Evolutionary conservation across 805 yeast genomes (phyloP).

Genomic region (Saccharomyces eubayanus): DNA sequence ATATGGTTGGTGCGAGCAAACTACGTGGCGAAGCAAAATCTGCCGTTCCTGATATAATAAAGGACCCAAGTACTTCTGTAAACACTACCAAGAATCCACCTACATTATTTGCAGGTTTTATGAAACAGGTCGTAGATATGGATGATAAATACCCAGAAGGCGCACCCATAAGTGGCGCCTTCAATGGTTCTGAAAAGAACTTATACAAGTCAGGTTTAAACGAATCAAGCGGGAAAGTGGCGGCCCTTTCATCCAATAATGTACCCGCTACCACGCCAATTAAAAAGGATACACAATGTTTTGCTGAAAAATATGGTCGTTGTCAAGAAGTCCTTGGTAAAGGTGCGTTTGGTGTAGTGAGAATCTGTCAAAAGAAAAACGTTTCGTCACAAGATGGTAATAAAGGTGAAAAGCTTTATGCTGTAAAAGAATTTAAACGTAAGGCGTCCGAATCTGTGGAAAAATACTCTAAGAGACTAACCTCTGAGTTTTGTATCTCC

Average conservation of each 20-base stretch:
- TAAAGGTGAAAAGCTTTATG: conserved; percentile 49
- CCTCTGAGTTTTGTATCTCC: conserved; percentile 76
- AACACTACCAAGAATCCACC: conserved; percentile 42
- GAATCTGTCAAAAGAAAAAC: conserved; percentile 69
- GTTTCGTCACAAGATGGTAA: conserved; percentile 9
- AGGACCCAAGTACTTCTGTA: conserved; percentile 18
- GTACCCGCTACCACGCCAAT: background rate
- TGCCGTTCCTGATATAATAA: conserved; percentile 61
- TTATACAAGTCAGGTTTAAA: conserved; percentile 6
- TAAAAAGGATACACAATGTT: conserved; percentile 42
- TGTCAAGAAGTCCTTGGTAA: conserved; percentile 93
- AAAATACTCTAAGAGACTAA: conserved; percentile 62
- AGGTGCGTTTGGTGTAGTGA: conserved; percentile 90
- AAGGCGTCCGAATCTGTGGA: conserved; percentile 53
- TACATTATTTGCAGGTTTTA: conserved; percentile 60
- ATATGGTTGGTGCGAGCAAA: conserved; percentile 65
- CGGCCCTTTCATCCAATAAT: background rate
- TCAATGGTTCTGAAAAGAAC: conserved; percentile 15
- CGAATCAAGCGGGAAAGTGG: background rate
- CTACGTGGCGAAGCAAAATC: conserved; percentile 61
- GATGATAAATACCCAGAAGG: conserved; percentile 28
- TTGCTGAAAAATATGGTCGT: conserved; percentile 83
- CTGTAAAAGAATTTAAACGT: conserved; percentile 79
- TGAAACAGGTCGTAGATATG: conserved; percentile 47
- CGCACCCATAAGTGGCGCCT: conserved; percentile 31